These are phyloP conservation scores for Exophiala oligosperma DNA, from an alignment of 2,329 filamentous ascomycete genomes.

Conservation along the genomic window DNA sequence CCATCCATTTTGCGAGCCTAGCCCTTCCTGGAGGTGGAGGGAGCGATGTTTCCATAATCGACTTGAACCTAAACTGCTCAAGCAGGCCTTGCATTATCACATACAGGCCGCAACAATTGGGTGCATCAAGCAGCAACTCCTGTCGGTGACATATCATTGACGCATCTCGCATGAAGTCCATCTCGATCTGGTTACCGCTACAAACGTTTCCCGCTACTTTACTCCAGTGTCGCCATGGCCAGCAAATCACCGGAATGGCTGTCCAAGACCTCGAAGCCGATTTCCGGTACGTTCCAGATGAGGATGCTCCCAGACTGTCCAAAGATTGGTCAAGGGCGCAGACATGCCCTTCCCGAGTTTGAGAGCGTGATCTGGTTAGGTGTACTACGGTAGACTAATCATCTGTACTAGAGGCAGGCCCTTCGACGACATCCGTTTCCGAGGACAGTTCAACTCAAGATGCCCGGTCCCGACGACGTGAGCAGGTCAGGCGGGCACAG, in stretches of 20 bases:
- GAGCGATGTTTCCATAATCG: slow-evolving; percentile 2
- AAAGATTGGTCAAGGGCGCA: not conserved
- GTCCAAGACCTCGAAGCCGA: slow-evolving; percentile 7
- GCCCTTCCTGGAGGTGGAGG: not conserved
- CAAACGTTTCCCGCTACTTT: too few species aligned
- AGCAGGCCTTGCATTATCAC: too few species aligned
- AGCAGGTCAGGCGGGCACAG: slow-evolving; percentile 34
- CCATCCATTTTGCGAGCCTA: not conserved
- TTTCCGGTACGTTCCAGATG: not conserved
- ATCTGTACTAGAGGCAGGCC: not conserved
- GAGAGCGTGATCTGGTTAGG: too few species aligned
- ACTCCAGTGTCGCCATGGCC: not conserved
- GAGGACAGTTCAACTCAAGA: slow-evolving; percentile 9
- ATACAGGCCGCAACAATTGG: too few species aligned
- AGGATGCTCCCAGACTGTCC: not conserved
- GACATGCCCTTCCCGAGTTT: not conserved
- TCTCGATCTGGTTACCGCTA: not conserved
- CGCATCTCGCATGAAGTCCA: not conserved
- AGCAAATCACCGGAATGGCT: slow-evolving; percentile 14
- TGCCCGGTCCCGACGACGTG: slow-evolving; percentile 27
- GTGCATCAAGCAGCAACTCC: not conserved
- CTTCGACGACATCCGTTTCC: not conserved
- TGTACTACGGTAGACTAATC: too few species aligned
- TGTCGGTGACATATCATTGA: not conserved
- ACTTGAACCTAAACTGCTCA: not conserved